Base-by-base conservation (phyloP, 345 rosid species). In the Mercurialis annua region DNA sequence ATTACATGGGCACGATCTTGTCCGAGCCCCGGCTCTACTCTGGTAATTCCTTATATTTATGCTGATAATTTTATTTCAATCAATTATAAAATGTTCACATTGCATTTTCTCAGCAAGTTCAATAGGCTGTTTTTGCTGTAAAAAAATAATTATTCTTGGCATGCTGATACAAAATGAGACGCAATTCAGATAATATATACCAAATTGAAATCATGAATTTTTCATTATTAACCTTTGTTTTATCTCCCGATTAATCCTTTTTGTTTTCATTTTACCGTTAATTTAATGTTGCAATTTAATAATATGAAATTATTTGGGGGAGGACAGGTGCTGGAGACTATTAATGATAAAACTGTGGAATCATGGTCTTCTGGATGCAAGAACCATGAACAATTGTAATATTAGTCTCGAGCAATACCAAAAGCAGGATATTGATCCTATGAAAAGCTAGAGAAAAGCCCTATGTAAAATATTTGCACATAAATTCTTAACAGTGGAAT, bases 341-440 rank as follows among this genome's bases (percentile, higher is more conserved):
- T 85, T 87, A 61, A 65, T 90, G 90, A 80, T 87, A n/a, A 90
- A 89, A 66, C 71, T 86, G 21, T 89, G 95, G 97, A 84, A 86
- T 65, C 84, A 81, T 30, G 92, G 93, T n/a, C 89, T 94, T 5
- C 81, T 91, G 0, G 95, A 89, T 60, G 86, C 87, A 0, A 65
- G 80, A 43, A 84, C 86, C 59, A 81, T 91, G 81, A 86, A 83
- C 81, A 86, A 72, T 29, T 89, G 98, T 73, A 92, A 83, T 66
- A 18, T 67, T 16, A 69, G 77, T 48, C 87, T 91, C 3, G 85
- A 86, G 46, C 83, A 76, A 65, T 62, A 52, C 62, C 78, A 81
- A 49, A 75, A 73, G 69, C 77, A 68, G 65, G 82, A 76, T 9
- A n/a, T 29, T 8, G 83, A 68, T 42, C 78, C 70, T 0, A 65